Evolutionary conservation across 1,284 basidiomycete species (phyloP).

Genomic region (Trametes hirsuta): DNA sequence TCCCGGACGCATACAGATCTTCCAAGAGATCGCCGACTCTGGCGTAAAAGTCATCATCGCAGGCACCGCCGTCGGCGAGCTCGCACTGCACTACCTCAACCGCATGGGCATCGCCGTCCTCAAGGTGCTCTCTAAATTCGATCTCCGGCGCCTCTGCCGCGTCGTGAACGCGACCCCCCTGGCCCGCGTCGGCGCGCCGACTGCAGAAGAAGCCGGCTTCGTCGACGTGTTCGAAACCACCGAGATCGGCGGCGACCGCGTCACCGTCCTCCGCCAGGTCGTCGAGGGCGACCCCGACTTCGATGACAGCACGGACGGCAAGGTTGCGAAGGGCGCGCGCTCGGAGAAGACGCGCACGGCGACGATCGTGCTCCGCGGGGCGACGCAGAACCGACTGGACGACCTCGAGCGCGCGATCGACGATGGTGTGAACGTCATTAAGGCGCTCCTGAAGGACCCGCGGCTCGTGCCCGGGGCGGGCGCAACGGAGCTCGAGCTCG

Average conservation of each 20-base stretch:
- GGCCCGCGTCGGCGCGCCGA: constrained; percentile 94
- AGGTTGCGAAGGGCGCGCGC: constrained; percentile 22
- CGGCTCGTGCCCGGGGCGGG: constrained; percentile 95
- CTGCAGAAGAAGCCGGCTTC: constrained; percentile 93
- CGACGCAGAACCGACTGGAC: constrained; percentile 93
- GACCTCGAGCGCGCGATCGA: constrained; percentile 95
- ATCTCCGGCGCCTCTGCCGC: constrained; percentile 91
- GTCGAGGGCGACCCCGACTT: constrained; percentile 61
- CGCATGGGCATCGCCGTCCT: constrained; percentile 92
- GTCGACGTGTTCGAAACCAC: constrained; percentile 95
- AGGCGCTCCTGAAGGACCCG: constrained; percentile 89
- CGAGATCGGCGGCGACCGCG: constrained; percentile 97
- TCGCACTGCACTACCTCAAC: constrained; percentile 97
- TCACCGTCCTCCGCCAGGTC: constrained; percentile 95
- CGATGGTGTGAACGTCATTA: constrained; percentile 97
- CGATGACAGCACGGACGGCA: constrained; percentile 39
- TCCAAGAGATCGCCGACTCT: constrained; percentile 96
- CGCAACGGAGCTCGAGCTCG: constrained; percentile 91
- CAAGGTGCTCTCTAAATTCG: constrained; percentile 98
- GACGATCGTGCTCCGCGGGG: constrained; percentile 95
- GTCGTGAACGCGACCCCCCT: constrained; percentile 97
- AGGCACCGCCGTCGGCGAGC: constrained; percentile 92
- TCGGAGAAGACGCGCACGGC: constrained; percentile 83
- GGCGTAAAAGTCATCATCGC: constrained; percentile 95
- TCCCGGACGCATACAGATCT: constrained; percentile 60